Conservation (phyloP, 176 grass and related monocot genomes). For the Oryza meridionalis region DNA sequence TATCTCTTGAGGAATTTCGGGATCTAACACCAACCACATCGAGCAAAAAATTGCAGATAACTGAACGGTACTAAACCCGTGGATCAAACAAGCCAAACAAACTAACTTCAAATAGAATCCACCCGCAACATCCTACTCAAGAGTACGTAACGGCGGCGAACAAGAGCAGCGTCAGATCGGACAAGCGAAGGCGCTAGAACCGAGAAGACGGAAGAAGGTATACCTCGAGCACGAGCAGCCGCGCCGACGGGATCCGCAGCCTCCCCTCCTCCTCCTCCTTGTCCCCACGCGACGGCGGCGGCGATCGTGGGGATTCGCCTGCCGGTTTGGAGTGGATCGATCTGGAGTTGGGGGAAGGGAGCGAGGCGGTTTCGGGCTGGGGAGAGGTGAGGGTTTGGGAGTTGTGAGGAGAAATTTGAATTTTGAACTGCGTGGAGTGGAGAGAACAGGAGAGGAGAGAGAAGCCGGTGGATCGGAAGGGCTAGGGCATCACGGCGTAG, state of each 20-base stretch:
- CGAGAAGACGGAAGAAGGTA: not conserved
- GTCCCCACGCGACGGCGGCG: not conserved
- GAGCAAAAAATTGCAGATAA: not conserved
- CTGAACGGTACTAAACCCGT: not conserved
- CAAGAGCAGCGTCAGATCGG: constrained; percentile 1
- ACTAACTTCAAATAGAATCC: not conserved
- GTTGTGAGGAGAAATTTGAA: constrained; percentile 19
- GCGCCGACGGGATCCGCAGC: constrained; percentile 4
- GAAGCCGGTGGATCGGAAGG: not conserved
- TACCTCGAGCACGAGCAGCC: constrained; percentile 20
- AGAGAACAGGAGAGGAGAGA: not conserved
- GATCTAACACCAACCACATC: not conserved
- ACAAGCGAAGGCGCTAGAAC: not conserved
- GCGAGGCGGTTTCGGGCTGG: not conserved
- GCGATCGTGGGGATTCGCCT: constrained; percentile 4
- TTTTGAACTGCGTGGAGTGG: not conserved
- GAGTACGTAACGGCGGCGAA: not conserved
- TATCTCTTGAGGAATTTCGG: not conserved
- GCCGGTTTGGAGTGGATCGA: not conserved
- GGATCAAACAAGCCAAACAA: not conserved
- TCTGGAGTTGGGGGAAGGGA: not conserved
- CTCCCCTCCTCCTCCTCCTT: not conserved
- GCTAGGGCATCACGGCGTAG: not conserved
- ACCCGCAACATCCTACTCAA: not conserved
- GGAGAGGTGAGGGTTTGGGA: not conserved